phyloP scores from a whole-genome alignment of 164 flowering plant genomes.

The Nelumbo lutea region DNA sequence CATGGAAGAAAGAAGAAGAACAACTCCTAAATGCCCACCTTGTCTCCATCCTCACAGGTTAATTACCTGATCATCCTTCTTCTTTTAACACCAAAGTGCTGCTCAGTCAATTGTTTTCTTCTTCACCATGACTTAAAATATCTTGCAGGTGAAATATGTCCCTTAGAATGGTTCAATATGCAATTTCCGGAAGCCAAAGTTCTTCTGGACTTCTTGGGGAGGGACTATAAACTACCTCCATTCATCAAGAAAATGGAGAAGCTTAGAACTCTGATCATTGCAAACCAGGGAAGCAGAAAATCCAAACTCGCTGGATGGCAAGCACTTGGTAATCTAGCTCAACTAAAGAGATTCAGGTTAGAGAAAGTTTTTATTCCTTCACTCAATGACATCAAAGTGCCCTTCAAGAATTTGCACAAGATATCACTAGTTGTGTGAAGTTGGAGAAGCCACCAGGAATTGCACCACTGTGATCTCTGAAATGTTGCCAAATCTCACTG shows the following conservation, averaged over 20 bases:
- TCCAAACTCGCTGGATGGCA: constrained; percentile 14
- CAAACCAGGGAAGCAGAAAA: constrained; percentile 8
- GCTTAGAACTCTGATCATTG: constrained; percentile 23
- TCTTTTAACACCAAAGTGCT: background rate
- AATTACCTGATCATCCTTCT: background rate
- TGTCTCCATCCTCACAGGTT: constrained; percentile 40
- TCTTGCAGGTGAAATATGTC: constrained; percentile 22
- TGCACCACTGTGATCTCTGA: constrained; percentile 1
- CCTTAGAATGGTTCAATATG: constrained; percentile 21
- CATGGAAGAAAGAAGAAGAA: constrained; percentile 15
- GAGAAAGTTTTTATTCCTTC: constrained; percentile 22
- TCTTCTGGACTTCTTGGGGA: constrained; percentile 22
- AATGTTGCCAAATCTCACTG: constrained; percentile 28
- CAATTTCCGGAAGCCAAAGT: constrained; percentile 24
- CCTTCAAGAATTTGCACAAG: constrained; percentile 27
- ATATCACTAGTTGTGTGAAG: constrained; percentile 31
- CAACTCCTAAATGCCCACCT: constrained; percentile 22
- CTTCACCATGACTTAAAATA: background rate
- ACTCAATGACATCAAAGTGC: background rate
- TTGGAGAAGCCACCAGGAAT: constrained; percentile 21
- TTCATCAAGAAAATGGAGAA: constrained; percentile 21
- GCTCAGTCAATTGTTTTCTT: background rate
- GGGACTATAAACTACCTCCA: constrained; percentile 17
- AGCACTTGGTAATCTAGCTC: background rate
- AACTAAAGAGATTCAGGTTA: constrained; percentile 25